Base-by-base conservation (phyloP, 306 rosid species). In the Senna siamea region DNA sequence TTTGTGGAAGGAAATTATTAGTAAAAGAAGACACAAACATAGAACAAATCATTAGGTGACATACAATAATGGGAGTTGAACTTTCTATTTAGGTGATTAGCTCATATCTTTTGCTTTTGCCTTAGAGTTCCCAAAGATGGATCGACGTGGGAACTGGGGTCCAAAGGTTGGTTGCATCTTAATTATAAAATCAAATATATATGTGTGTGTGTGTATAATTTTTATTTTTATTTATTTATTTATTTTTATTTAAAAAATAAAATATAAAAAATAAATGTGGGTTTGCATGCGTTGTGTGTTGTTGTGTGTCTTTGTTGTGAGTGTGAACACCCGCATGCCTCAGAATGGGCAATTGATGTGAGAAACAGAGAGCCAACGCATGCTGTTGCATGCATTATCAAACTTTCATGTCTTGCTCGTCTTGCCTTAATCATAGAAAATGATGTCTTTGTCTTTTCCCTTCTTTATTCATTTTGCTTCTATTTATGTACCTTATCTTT, bases 321-420 rank as follows among this genome's bases (percentile, higher is more conserved):
- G 60, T 54, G 72, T 70, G 73, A 57, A 79, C 76, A 80, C 69
- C 65, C 69, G 11, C 43, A 66, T 7, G 80, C 76, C 22, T 66
- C 30, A 51, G 55, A 35, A 71, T 37, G 56, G 65, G 52, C 76
- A 67, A 51, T 63, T 18, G 7, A 6, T 41, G 40, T 26, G 55
- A 47, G 38, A 76, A 37, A 74, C 62, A 37, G 46, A 53, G 66
- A 73, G 83, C 71, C 82, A 82, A 69, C 72, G 76, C 83, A 79
- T 70, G 78, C 73, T 83, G 2, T 78, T 86, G 80, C 86, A 78
- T 78, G 72, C 70, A 56, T 75, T 73, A 82, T 79, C 61, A 78
- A 78, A 12, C 75, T 74, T 68, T 79, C 64, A 47, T 77, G 44
- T 69, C 72, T 47, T 76, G 23, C 78, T 53, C 73, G 66, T 75